Conservation (phyloP, 129 eudicot genomes). For the Scalesia atractyloides region DNA sequence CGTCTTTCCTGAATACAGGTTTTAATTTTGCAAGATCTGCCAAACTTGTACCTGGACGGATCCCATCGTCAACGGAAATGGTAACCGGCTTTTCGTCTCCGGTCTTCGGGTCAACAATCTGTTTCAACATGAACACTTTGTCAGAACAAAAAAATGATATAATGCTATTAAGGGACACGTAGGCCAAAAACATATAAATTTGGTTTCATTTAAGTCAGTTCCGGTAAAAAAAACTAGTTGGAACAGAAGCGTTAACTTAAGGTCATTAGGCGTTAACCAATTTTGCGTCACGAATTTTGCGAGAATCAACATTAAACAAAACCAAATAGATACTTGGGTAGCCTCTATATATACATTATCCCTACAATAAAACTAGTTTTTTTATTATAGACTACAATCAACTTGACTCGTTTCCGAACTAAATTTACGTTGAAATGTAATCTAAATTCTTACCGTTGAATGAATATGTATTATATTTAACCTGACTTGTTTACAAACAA, state of each 20-base stretch:
- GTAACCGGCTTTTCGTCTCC: slow-evolving; percentile 88
- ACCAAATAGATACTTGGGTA: neutral
- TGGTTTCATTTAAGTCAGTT: neutral
- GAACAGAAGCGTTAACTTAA: neutral
- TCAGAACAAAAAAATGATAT: neutral
- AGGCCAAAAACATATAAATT: neutral
- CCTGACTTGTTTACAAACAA: no score
- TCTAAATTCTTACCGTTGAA: no score
- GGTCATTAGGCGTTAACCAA: neutral
- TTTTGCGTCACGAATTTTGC: neutral
- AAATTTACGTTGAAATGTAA: no score
- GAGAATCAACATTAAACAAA: neutral
- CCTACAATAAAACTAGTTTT: neutral
- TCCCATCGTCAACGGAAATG: slow-evolving; percentile 84
- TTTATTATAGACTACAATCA: no score
- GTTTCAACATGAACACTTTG: neutral
- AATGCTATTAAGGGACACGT: neutral
- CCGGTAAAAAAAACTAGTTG: neutral
- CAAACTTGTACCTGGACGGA: slow-evolving; percentile 67
- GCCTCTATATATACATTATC: neutral
- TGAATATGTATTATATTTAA: no score
- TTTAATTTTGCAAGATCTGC: slow-evolving; percentile 79
- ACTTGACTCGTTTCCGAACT: no score
- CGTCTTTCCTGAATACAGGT: slow-evolving; percentile 88
- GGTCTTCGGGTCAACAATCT: slow-evolving; percentile 95